phyloP scores from a whole-genome alignment of 331 rosid species.

The Quercus tomentella region DNA sequence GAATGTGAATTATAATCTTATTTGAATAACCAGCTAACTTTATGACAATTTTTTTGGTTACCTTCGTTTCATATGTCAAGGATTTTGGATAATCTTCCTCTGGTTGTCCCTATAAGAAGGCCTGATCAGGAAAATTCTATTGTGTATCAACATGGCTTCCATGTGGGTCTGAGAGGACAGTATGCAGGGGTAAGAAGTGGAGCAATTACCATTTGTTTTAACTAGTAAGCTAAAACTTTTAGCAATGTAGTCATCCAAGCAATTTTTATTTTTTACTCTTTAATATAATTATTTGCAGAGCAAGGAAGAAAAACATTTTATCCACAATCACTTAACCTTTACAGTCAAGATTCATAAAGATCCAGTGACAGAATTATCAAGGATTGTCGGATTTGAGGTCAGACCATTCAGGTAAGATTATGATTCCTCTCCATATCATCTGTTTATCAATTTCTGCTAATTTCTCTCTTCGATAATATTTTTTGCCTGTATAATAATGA shows the following conservation, averaged over 20 bases:
- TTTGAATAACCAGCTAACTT: neutral
- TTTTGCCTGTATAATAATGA: constrained; percentile 10
- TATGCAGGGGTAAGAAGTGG: constrained; percentile 66
- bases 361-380: constrained; percentile 61
- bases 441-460: constrained; percentile 4
- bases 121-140: constrained; percentile 73
- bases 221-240: neutral
- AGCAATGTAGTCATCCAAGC: neutral
- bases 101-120: constrained; percentile 82
- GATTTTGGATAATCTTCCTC: constrained; percentile 94
- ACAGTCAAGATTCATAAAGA: constrained; percentile 79
- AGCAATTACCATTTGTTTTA: neutral
- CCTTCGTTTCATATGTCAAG: constrained; percentile 30
- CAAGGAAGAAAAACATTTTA: constrained; percentile 79
- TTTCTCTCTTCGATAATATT: neutral
- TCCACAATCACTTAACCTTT: constrained; percentile 87
- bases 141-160: constrained; percentile 86
- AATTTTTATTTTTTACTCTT: constrained; percentile 1
- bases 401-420: constrained; percentile 75
- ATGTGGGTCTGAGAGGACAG: constrained; percentile 86
- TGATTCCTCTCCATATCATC: constrained; percentile 1
- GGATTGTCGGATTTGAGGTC: constrained; percentile 99
- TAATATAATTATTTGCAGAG: constrained; percentile 38
- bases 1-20: neutral
- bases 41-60: constrained; percentile 8